A percentile compares a stretch with the other conserved stretches of the same genome.
phyloP scores from a whole-genome alignment of 371 early-diverging fungal genomes.

The Mucor piriformis region DNA sequence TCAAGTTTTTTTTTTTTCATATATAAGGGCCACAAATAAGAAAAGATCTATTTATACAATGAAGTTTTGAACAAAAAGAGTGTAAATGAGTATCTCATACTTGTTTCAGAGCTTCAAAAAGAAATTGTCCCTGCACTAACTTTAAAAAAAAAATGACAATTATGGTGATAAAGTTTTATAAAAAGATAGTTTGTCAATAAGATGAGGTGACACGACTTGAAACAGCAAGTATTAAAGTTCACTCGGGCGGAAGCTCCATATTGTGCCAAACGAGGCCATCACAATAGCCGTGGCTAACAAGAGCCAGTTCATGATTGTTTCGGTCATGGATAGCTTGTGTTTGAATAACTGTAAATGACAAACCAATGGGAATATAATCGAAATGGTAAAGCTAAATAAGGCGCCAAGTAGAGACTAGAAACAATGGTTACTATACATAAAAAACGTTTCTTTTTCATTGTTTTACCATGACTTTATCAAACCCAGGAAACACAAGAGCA shows the following conservation, averaged over 20 bases:
- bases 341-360: slow-evolving; percentile 54
- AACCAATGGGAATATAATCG: slow-evolving; percentile 59
- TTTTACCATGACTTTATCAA: slow-evolving; percentile 62
- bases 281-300: slow-evolving; percentile 22
- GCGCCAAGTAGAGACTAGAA: slow-evolving; percentile 57
- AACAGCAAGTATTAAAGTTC: background rate
- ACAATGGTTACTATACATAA: background rate
- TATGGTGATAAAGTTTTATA: no score
- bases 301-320: slow-evolving; percentile 24
- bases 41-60: no score
- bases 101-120: no score
- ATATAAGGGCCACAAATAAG: no score
- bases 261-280: slow-evolving; percentile 39
- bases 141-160: no score
- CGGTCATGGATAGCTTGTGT: slow-evolving; percentile 15
- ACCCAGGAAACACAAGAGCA: slow-evolving; percentile 60
- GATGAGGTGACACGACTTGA: background rate
- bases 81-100: no score
- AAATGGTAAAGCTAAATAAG: slow-evolving; percentile 59
- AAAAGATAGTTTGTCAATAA: no score
- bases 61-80: no score
- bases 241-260: slow-evolving; percentile 30
- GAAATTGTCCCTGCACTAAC: no score
- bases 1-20: no score
- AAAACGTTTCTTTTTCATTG: slow-evolving; percentile 3